These are phyloP conservation scores for Cryptosporidium felis DNA, from an alignment of 169 alveolate genomes.

Conservation along the genomic window DNA sequence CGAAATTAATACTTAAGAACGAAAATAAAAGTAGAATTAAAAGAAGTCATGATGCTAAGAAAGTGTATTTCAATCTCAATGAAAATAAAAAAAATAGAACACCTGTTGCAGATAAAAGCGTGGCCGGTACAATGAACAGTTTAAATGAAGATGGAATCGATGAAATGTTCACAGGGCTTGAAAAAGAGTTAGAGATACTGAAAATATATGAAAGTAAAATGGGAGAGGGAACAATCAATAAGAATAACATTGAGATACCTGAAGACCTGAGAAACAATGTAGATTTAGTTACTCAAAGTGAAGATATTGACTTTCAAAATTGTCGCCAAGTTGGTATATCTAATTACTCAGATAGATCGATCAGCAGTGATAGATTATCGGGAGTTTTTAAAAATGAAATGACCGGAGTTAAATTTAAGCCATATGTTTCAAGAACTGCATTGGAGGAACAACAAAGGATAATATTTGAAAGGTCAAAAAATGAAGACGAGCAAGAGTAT, in stretches of 20 bases:
- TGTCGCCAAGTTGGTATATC: too few species aligned
- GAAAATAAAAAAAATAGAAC: background rate
- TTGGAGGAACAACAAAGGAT: conserved; percentile 42
- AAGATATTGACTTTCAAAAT: too few species aligned
- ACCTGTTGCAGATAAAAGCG: too few species aligned
- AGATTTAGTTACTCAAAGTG: background rate
- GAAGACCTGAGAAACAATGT: background rate
- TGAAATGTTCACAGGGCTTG: conserved; percentile 49
- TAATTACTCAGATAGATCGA: too few species aligned
- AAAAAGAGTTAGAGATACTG: conserved; percentile 37
- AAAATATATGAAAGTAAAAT: conserved; percentile 11
- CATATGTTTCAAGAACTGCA: conserved; percentile 57
- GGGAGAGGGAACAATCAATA: background rate
- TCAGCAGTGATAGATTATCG: too few species aligned
- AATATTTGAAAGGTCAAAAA: background rate
- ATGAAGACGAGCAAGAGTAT: conserved; percentile 1
- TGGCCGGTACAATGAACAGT: too few species aligned
- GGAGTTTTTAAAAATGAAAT: too few species aligned
- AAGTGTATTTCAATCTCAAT: background rate
- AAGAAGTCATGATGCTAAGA: background rate
- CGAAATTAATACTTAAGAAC: too few species aligned
- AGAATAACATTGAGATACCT: background rate
- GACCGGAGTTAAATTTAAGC: conserved; percentile 20
- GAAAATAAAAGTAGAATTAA: too few species aligned
- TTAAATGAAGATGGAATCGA: background rate